phyloP scores from a whole-genome alignment of 768 basidiomycete genomes.

The Sarcodon sp. region DNA sequence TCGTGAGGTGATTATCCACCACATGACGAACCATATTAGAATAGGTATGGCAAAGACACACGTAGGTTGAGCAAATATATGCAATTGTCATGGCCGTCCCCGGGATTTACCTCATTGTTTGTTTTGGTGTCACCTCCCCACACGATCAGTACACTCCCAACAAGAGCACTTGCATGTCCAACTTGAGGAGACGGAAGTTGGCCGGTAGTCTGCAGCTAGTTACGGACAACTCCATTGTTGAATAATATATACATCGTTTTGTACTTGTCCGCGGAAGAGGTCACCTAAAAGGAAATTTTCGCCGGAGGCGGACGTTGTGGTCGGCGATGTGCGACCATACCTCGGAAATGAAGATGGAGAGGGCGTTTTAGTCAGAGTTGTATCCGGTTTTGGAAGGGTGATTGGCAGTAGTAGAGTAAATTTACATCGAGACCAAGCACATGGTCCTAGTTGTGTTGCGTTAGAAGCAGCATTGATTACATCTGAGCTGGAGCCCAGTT shows the following conservation, averaged over 20 bases:
- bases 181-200: conserved; percentile 83
- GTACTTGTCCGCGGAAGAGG: conserved; percentile 78
- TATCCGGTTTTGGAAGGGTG: conserved; percentile 48
- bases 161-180: conserved; percentile 91
- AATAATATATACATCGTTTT: conserved; percentile 94
- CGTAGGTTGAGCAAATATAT: conserved; percentile 91
- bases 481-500: conserved; percentile 3
- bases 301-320: conserved; percentile 61
- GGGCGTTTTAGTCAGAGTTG: conserved; percentile 45
- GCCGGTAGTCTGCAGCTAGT: conserved; percentile 75
- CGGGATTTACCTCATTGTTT: conserved; percentile 41
- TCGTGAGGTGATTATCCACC: conserved; percentile 17
- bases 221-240: conserved; percentile 65
- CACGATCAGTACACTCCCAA: conserved; percentile 89
- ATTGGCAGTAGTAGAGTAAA: conserved; percentile 59
- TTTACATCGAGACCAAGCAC: conserved; percentile 76
- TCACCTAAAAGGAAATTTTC: conserved; percentile 97
- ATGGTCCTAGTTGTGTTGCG: conserved; percentile 20
- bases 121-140: conserved; percentile 98
- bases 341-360: conserved; percentile 91
- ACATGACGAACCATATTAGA: neutral
- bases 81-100: conserved; percentile 81
- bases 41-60: conserved; percentile 25
- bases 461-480: conserved; percentile 10
- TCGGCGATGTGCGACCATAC: conserved; percentile 88